Conservation (phyloP, 306 rosid genomes). For the Gynostemma pentaphyllum region DNA sequence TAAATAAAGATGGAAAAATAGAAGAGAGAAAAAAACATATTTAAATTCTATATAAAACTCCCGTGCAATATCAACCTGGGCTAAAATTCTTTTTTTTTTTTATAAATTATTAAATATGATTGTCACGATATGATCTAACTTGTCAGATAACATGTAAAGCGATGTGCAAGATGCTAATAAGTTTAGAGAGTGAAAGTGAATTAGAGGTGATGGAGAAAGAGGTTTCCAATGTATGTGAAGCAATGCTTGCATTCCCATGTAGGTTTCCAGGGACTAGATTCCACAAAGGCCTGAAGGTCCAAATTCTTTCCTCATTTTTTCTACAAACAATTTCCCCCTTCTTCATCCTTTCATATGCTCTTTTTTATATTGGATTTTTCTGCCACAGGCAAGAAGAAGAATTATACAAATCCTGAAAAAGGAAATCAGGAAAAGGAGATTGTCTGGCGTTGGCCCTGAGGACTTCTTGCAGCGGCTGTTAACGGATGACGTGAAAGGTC, state of each 20-base stretch:
- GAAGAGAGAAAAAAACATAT: too few relatives aligned
- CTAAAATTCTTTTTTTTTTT: not conserved
- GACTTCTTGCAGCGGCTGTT: slow-evolving; percentile 56
- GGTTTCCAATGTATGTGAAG: slow-evolving; percentile 40
- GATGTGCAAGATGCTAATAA: slow-evolving; percentile 69
- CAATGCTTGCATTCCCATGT: slow-evolving; percentile 71
- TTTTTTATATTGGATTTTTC: not conserved
- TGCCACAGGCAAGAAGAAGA: slow-evolving; percentile 68
- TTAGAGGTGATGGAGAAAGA: slow-evolving; percentile 36
- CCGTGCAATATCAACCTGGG: too few relatives aligned
- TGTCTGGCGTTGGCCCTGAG: slow-evolving; percentile 10
- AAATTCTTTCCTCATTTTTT: not conserved
- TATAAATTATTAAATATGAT: not conserved
- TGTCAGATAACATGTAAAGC: slow-evolving; percentile 76
- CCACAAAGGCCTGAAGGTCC: slow-evolving; percentile 70
- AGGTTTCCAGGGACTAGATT: slow-evolving; percentile 60
- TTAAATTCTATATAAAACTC: too few relatives aligned
- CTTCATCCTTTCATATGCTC: not conserved
- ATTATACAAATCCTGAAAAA: slow-evolving; percentile 45
- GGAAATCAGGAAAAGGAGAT: slow-evolving; percentile 35
- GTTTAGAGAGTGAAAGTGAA: slow-evolving; percentile 37
- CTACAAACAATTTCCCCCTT: not conserved
- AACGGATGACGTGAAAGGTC: slow-evolving; percentile 18
- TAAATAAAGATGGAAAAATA: too few relatives aligned
- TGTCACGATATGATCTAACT: too few relatives aligned